phyloP scores from a whole-genome alignment of 768 basidiomycete species.

The Flagelloscypha sp. region DNA sequence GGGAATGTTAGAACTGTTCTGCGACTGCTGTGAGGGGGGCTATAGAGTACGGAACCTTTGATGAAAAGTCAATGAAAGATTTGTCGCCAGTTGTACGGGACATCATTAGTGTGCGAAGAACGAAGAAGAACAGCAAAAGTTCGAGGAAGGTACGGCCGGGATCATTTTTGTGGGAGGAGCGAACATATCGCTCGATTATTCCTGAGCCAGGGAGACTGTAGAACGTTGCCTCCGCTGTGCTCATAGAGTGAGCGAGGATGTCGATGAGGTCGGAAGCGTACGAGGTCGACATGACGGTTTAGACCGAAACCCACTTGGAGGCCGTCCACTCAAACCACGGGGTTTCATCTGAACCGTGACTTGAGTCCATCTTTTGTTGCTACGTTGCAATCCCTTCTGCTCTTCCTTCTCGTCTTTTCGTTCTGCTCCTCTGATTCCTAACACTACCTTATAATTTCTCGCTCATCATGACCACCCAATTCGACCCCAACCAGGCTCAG shows the following conservation, averaged over 20 bases:
- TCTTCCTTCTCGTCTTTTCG: too few species aligned
- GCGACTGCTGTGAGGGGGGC: background rate
- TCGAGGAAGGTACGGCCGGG: conserved; percentile 89
- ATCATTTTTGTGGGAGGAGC: conserved; percentile 92
- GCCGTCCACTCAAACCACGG: too few species aligned
- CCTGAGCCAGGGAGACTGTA: conserved; percentile 74
- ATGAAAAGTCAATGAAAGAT: conserved; percentile 84
- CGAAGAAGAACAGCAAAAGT: conserved; percentile 79
- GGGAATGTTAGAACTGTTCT: conserved; percentile 1
- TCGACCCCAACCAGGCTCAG: conserved; percentile 88
- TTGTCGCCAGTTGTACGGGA: conserved; percentile 85
- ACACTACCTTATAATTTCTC: too few species aligned
- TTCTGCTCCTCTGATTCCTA: too few species aligned
- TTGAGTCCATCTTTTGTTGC: too few species aligned
- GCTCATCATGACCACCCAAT: conserved; percentile 47
- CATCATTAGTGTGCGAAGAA: conserved; percentile 83
- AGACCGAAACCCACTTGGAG: too few species aligned
- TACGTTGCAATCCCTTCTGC: too few species aligned
- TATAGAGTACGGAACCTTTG: conserved; percentile 58
- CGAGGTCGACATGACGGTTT: too few species aligned
- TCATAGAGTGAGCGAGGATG: conserved; percentile 54
- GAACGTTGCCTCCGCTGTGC: conserved; percentile 57
- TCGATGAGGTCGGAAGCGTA: too few species aligned
- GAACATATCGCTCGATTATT: conserved; percentile 84
- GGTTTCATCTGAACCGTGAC: too few species aligned